Conservation (phyloP, 148 eudicot species). For the Diospyros kaki region DNA sequence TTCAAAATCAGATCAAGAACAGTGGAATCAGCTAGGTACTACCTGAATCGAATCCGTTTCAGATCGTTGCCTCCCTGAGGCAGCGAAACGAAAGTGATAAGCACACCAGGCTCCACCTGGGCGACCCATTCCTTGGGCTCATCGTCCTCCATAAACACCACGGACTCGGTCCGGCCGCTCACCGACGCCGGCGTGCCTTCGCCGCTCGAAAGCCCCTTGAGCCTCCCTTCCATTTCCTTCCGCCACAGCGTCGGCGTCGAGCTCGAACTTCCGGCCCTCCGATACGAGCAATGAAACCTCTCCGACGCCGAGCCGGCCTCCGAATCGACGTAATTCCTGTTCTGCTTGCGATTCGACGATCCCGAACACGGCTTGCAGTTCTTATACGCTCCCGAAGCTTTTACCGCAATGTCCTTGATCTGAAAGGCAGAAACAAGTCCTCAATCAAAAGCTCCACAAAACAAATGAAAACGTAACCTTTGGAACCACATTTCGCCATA, state of each 20-base stretch:
- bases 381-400: slow-evolving; percentile 87
- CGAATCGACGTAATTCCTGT: slow-evolving; percentile 41
- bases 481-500: slow-evolving; percentile 2
- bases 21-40: slow-evolving; percentile 1
- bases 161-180: slow-evolving; percentile 75
- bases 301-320: slow-evolving; percentile 54
- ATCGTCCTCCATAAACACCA: slow-evolving; percentile 75
- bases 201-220: slow-evolving; percentile 75
- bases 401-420: slow-evolving; percentile 91
- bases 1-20: slow-evolving; percentile 17
- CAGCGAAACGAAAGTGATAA: slow-evolving; percentile 86
- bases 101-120: slow-evolving; percentile 96
- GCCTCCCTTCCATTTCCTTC: slow-evolving; percentile 66
- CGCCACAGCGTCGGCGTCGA: slow-evolving; percentile 57
- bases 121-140: slow-evolving; percentile 97
- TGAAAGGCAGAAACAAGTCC: slow-evolving; percentile 16
- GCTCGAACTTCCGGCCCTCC: slow-evolving; percentile 53
- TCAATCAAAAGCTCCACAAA: not conserved
- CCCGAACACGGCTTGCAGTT: slow-evolving; percentile 86
- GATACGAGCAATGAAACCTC: slow-evolving; percentile 53
- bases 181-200: slow-evolving; percentile 78
- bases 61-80: slow-evolving; percentile 84
- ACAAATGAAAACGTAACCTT: not conserved
- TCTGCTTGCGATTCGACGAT: slow-evolving; percentile 29
- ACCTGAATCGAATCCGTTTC: slow-evolving; percentile 94